Evolutionary conservation across 2,329 filamentous ascomycete genomes (phyloP).

Genomic region (Xylaria sp.): DNA sequence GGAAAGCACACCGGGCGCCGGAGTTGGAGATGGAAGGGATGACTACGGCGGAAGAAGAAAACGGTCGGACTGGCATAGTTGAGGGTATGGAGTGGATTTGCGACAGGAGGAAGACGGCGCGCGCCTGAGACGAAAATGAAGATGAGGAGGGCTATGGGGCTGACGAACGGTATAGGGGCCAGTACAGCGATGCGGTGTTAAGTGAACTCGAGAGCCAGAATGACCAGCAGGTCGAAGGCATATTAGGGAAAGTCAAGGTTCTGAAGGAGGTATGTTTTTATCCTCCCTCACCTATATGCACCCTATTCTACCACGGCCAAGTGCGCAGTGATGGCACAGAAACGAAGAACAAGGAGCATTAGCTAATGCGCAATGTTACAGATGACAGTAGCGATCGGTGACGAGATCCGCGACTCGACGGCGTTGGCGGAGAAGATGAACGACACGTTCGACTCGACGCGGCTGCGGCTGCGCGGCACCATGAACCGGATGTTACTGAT

Average conservation of each 20-base stretch:
- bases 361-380: constrained; percentile 50
- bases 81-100: neutral
- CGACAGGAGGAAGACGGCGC: neutral
- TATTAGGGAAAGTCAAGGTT: constrained; percentile 87
- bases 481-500: constrained; percentile 98
- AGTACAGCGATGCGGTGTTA: constrained; percentile 91
- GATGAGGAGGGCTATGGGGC: constrained; percentile 2
- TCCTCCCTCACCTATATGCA: constrained; percentile 25
- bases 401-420: constrained; percentile 92
- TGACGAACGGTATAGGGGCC: constrained; percentile 67
- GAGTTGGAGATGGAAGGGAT: neutral
- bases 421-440: constrained; percentile 95
- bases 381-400: constrained; percentile 93
- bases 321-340: constrained; percentile 5
- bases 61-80: neutral
- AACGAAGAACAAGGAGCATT: constrained; percentile 9
- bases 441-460: constrained; percentile 87
- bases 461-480: constrained; percentile 83
- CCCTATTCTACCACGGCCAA: constrained; percentile 28
- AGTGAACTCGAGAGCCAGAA: constrained; percentile 97
- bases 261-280: constrained; percentile 80
- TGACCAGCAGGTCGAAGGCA: constrained; percentile 88
- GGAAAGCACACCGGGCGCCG: neutral
- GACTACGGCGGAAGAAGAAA: neutral
- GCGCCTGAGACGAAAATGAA: neutral